A percentile compares a stretch with the other conserved stretches of the same genome.
These are phyloP conservation scores for Setaria viridis DNA, from an alignment of 202 grass and related monocot genomes.

Conservation along the genomic window DNA sequence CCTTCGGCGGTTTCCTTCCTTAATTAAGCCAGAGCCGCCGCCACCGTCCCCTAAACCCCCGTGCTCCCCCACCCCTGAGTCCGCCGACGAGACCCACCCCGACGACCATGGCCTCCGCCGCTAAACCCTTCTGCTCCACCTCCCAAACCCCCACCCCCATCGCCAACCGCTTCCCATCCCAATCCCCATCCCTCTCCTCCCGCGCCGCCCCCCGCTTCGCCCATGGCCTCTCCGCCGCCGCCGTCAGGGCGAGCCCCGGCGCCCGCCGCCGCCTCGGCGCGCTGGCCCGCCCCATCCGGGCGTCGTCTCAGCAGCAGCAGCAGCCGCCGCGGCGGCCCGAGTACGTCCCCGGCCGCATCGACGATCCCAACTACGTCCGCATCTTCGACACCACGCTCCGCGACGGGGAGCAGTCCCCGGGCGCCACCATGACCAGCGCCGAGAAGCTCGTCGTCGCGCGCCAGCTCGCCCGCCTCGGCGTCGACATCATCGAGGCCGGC, in stretches of 20 bases:
- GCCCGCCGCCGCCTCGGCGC: neutral
- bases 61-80: neutral
- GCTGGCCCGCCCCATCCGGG: constrained; percentile 16
- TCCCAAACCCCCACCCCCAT: neutral
- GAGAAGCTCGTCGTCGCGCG: constrained; percentile 90
- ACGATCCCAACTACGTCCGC: constrained; percentile 85
- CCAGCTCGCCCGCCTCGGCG: constrained; percentile 82
- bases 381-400: constrained; percentile 97
- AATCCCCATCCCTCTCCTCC: neutral
- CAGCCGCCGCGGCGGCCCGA: constrained; percentile 47
- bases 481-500: constrained; percentile 94
- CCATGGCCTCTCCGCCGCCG: constrained; percentile 18
- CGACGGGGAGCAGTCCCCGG: constrained; percentile 92
- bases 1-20: neutral
- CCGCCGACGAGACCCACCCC: neutral
- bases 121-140: constrained; percentile 45
- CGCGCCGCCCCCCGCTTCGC: neutral
- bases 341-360: constrained; percentile 76
- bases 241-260: neutral
- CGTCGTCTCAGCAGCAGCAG: constrained; percentile 3
- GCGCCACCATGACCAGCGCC: constrained; percentile 90
- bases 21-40: neutral
- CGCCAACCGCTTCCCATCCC: neutral
- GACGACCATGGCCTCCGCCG: constrained; percentile 55
- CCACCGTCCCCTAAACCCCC: constrained; percentile 30